Base-by-base conservation (phyloP, 306 rosid species). In the Rubus parviflorus region DNA sequence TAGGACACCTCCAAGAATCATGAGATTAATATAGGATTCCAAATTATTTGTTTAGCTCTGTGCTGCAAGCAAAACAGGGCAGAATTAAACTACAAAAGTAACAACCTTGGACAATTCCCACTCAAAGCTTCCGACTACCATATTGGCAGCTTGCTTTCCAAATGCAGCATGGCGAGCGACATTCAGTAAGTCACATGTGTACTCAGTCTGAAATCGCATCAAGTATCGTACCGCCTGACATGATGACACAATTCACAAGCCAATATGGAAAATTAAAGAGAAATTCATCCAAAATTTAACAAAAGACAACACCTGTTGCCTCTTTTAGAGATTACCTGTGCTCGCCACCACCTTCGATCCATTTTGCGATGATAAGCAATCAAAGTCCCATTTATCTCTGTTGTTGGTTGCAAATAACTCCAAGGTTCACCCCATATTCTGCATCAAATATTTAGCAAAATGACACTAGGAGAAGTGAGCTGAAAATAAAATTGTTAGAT, bases 311-410 rank as follows among this genome's bases (percentile, higher is more conserved):
- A 66, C 49, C 15, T 9, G 25, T n/a, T n/a, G 60, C 10, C 22
- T 54, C 23, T 54, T 41, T 64, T 38, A 4, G 47, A 41, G 7
- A 49, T 22, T 81, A 91, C 97, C 96, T 95, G 99, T 66, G 99
- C 97, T 78, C 97, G 85, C 97, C 97, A 95, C 99, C 99, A 95
- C 72, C 97, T 72, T 58, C 70, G 84, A 71, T 92, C 96, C 99
- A 92, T 95, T 85, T 90, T 92, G 70, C 92, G 94, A 76, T 95
- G 97, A 82, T 87, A 76, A 86, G 87, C 75, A 66, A 95, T 40
- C 64, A 95, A 76, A 76, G 86, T 92, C 42, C 99, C 99, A 81
- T 92, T 95, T 72, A 95, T 73, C 75, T 87, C 97, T 53, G 99
- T 95, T 7, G 97, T 95, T 19, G 99, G 99, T 75, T 90, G 99